These are phyloP conservation scores for Saccharomycopsis selenospora DNA, from an alignment of 805 yeast species.

Conservation along the genomic window DNA sequence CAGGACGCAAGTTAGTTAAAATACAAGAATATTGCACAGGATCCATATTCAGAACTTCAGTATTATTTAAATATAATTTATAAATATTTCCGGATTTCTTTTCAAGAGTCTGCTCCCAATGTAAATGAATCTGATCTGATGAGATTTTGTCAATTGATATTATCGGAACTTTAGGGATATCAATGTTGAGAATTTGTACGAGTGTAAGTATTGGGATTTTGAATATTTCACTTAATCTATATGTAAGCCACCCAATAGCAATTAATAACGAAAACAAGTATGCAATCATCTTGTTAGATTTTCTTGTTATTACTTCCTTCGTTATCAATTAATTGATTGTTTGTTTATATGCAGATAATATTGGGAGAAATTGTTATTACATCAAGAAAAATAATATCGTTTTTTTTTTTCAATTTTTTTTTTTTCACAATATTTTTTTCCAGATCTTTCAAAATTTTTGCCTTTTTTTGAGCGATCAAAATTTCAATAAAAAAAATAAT, in stretches of 20 bases:
- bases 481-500: too few relatives aligned
- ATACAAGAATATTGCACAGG: conserved; percentile 11
- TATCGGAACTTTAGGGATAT: conserved; percentile 18
- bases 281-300: conserved; percentile 7
- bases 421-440: too few relatives aligned
- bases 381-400: too few relatives aligned
- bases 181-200: conserved; percentile 11
- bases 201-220: conserved; percentile 8
- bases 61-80: conserved; percentile 15
- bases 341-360: too few relatives aligned
- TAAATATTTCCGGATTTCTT: conserved; percentile 13
- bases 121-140: conserved; percentile 4
- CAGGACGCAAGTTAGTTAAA: conserved; percentile 11
- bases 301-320: background rate
- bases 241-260: conserved; percentile 13
- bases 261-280: conserved; percentile 8
- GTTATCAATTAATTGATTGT: too few relatives aligned
- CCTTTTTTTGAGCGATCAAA: too few relatives aligned
- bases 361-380: too few relatives aligned
- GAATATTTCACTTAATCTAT: conserved; percentile 7
- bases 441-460: too few relatives aligned
- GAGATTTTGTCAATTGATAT: conserved; percentile 10
- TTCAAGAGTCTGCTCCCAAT: conserved; percentile 18
- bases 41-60: conserved; percentile 10
- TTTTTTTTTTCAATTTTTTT: too few relatives aligned